Evolutionary conservation across 2,329 filamentous ascomycete species (phyloP).

Genomic region (Penicillium digitatum): DNA sequence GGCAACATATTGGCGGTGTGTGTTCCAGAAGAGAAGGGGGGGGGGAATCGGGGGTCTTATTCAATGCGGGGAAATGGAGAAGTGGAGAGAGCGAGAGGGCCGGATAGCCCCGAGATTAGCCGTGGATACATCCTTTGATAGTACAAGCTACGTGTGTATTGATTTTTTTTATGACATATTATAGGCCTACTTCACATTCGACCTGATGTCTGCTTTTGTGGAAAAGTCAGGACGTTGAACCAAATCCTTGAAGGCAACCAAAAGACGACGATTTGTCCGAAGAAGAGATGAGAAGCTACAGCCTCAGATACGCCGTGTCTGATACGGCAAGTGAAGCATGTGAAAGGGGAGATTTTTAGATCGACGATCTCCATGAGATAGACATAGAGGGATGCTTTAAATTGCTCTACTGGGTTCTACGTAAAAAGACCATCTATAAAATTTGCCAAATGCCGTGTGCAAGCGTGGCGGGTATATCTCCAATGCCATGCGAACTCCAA

Average conservation of each 20-base stretch:
- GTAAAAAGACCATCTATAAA: neutral
- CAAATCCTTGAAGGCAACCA: neutral
- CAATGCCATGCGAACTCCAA: neutral
- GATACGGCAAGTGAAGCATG: neutral
- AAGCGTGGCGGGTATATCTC: constrained; percentile 9
- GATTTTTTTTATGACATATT: neutral
- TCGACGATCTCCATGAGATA: neutral
- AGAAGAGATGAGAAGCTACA: neutral
- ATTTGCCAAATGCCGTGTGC: constrained; percentile 4
- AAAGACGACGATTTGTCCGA: neutral
- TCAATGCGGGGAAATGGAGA: constrained; percentile 14
- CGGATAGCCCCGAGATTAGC: constrained; percentile 4
- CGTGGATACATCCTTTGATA: neutral
- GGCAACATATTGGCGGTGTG: constrained; percentile 42
- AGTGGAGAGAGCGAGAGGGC: constrained; percentile 20
- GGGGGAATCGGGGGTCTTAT: constrained; percentile 14
- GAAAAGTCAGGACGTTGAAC: neutral
- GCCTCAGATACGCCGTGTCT: neutral
- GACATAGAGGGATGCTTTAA: neutral
- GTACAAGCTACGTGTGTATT: neutral
- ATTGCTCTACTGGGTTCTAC: neutral
- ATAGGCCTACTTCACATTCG: neutral
- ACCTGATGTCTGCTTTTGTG: neutral
- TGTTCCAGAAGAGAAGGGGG: constrained; percentile 2
- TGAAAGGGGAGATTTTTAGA: neutral